Evolutionary conservation across 345 rosid genomes (phyloP), one percentile per base, ranked within the genome.

Genomic region (Heritiera littoralis): DNA sequence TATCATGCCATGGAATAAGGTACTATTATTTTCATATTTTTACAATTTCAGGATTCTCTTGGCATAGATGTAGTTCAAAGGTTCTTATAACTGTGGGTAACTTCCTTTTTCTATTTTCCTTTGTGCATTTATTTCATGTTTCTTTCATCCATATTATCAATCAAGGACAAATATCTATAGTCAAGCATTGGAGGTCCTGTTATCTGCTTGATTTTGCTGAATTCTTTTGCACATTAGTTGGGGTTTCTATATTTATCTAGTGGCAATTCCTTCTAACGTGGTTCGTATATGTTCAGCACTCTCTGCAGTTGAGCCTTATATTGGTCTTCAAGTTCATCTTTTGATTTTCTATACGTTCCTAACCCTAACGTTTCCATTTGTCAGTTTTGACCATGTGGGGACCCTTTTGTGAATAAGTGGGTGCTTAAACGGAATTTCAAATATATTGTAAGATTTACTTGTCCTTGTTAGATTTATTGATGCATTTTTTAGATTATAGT

Each of bases 361-460:
- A 40, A 61, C 46, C 70, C 75, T 54, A 43, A 58, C 30, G 45
- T 46, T 65, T 66, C 14, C 41, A 45, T 70, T 70, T 71, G 15
- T 64, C 58, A 30, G 75, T 66, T 75, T 66, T 66, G 74, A 63
- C 78, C 10, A 35, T 5, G 9, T 63, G 23, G 72, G 48, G 77
- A 46, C 13, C 17, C 52, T 79, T 49, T 14, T n/a, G 58, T 51
- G 41, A 60, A 83, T 30, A n/a, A 45, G 51, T 28, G 38, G 30
- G 66, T 65, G 59, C 49, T 60, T 63, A 61, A 32, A 58, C 8
- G 52, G 30, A 17, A 76, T 14, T 60, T 74, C 56, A 55, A 60
- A 11, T 20, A 60, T 81, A 76, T 84, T 23, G 74, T 79, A 79
- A 80, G 84, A 55, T 55, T 77, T 30, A 73, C 14, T 55, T 67